These are phyloP conservation scores for Tolypocladium tropicale DNA, from an alignment of 2,329 filamentous ascomycete species.

Conservation along the genomic window DNA sequence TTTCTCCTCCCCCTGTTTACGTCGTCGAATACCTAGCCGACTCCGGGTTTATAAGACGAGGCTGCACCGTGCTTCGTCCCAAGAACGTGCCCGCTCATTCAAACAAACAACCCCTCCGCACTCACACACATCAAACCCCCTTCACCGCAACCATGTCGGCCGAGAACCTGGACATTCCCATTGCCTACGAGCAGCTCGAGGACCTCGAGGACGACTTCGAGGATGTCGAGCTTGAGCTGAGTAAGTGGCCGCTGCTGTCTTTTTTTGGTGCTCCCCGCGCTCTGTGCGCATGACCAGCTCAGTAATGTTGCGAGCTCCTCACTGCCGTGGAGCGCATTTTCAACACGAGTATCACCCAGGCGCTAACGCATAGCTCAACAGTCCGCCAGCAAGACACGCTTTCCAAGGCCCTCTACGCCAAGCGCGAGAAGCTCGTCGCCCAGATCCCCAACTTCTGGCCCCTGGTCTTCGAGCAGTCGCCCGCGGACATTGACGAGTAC, in stretches of 20 bases:
- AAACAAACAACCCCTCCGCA: background rate
- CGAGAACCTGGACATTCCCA: slow-evolving; percentile 26
- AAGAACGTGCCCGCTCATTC: background rate
- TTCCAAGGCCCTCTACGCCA: slow-evolving; percentile 61
- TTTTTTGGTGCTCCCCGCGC: background rate
- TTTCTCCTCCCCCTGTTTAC: background rate
- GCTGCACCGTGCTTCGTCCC: background rate
- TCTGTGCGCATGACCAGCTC: background rate
- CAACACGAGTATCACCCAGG: background rate
- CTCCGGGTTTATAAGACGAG: no score
- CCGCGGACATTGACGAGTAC: slow-evolving; percentile 77
- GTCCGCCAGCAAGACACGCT: slow-evolving; percentile 65
- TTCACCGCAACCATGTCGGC: slow-evolving; percentile 20
- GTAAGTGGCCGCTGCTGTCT: slow-evolving; percentile 39
- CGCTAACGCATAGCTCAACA: slow-evolving; percentile 19
- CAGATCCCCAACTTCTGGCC: slow-evolving; percentile 87
- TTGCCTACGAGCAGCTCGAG: slow-evolving; percentile 67
- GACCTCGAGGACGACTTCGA: slow-evolving; percentile 78
- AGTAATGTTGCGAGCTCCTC: background rate
- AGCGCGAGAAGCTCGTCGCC: slow-evolving; percentile 59
- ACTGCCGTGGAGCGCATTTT: background rate
- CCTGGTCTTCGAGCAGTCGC: slow-evolving; percentile 82
- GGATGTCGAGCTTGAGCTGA: slow-evolving; percentile 69
- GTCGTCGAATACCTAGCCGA: background rate
- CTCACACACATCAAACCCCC: background rate